phyloP scores from a whole-genome alignment of 805 yeast species.

The Kazachstania viticola region DNA sequence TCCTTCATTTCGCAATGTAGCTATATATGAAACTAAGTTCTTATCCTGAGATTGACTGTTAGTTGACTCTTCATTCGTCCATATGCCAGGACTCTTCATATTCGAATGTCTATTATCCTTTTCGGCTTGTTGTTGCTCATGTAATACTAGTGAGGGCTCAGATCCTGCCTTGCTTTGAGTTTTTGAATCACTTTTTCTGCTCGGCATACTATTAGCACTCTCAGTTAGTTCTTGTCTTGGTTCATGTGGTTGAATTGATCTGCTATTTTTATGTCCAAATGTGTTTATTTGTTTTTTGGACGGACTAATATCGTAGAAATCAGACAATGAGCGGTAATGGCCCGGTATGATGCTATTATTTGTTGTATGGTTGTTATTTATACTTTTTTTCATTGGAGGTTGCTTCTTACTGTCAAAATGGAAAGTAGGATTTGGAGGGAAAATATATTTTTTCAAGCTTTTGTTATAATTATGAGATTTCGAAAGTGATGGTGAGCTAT shows the following conservation, averaged over 20 bases:
- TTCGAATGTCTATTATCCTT: no score
- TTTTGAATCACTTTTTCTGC: no score
- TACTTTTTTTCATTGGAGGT: background rate
- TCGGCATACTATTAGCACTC: no score
- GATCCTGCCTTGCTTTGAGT: no score
- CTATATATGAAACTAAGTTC: constrained; percentile 24
- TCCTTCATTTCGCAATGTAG: constrained; percentile 42
- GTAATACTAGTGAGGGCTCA: no score
- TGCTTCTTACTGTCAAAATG: constrained; percentile 4
- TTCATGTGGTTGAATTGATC: no score
- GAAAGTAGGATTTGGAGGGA: constrained; percentile 13
- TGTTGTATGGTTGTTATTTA: background rate
- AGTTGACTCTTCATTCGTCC: background rate
- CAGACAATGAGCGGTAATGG: constrained; percentile 4
- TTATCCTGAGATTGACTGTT: background rate
- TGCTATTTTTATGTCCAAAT: no score
- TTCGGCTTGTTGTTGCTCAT: no score
- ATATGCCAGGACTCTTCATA: background rate
- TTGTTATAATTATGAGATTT: background rate
- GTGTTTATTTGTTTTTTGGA: no score
- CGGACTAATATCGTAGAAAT: no score
- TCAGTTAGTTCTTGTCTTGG: no score
- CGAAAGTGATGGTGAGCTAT: constrained; percentile 2
- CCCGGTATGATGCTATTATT: background rate
- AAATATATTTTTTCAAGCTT: constrained; percentile 5